These are phyloP conservation scores for Nannochloropsis gaditana DNA, from an alignment of 108 stramenopile species.

Conservation along the genomic window DNA sequence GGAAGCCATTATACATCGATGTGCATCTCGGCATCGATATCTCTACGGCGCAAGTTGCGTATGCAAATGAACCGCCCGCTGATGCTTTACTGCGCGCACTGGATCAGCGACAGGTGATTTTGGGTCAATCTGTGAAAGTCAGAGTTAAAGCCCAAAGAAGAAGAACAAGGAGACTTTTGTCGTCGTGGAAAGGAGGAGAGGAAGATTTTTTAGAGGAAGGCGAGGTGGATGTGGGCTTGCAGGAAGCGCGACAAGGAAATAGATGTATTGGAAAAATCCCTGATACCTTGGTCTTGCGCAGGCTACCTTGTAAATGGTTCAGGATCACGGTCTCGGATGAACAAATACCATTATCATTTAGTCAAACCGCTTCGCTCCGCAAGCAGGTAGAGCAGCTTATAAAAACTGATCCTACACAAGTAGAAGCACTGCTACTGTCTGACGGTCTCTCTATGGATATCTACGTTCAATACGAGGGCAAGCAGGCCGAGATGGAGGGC, in stretches of 20 bases:
- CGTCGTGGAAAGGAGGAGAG: not conserved
- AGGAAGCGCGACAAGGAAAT: no score
- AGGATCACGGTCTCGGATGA: not conserved
- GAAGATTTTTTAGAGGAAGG: slow-evolving; percentile 20
- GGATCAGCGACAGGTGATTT: not conserved
- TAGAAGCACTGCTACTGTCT: not conserved
- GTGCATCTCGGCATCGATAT: not conserved
- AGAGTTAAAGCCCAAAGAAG: not conserved
- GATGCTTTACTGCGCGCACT: not conserved
- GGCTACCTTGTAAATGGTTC: slow-evolving; percentile 13
- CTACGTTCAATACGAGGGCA: not conserved
- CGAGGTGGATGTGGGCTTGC: not conserved
- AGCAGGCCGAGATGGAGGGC: not conserved
- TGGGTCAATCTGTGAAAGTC: slow-evolving; percentile 6
- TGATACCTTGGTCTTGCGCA: not conserved
- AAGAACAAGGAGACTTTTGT: not conserved
- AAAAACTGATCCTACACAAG: not conserved
- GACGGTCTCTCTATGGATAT: not conserved
- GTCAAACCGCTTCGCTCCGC: not conserved
- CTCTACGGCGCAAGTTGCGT: not conserved
- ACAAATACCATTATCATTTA: not conserved
- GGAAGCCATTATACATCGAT: not conserved
- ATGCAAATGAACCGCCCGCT: not conserved
- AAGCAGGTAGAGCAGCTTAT: not conserved
- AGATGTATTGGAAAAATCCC: not conserved